These are phyloP conservation scores for Noccaea bulbosa DNA, from an alignment of 345 rosid species.

Conservation along the genomic window DNA sequence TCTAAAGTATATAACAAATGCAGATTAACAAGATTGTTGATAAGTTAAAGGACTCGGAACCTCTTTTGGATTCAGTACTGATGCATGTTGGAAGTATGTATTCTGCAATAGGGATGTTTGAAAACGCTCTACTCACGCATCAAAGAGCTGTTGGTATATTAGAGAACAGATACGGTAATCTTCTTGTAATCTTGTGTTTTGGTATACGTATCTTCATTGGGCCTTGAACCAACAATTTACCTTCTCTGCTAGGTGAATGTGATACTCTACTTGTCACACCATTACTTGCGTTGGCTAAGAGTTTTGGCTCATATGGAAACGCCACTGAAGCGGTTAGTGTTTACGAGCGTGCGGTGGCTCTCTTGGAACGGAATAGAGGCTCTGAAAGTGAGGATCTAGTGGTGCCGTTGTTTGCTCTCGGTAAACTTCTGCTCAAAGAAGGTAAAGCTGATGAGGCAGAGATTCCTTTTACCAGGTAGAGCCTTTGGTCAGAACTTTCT, in stretches of 20 bases:
- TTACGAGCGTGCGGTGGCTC: slow-evolving; percentile 57
- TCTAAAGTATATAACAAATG: slow-evolving; percentile 17
- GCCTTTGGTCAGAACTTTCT: not conserved
- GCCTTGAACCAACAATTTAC: not conserved
- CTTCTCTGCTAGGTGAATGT: slow-evolving; percentile 49
- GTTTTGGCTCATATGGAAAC: slow-evolving; percentile 63
- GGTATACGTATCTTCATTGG: not conserved
- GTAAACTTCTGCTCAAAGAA: slow-evolving; percentile 75
- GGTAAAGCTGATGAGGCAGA: slow-evolving; percentile 73
- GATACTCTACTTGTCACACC: slow-evolving; percentile 68
- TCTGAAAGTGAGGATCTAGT: slow-evolving; percentile 75
- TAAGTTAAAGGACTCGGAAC: slow-evolving; percentile 52
- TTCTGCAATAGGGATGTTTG: slow-evolving; percentile 66
- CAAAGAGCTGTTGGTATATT: slow-evolving; percentile 56
- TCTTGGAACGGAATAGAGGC: slow-evolving; percentile 72
- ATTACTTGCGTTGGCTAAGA: slow-evolving; percentile 81
- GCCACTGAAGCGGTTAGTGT: slow-evolving; percentile 55
- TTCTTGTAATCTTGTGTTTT: not conserved
- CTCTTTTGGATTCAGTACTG: slow-evolving; percentile 72
- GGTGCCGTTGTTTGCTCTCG: slow-evolving; percentile 67
- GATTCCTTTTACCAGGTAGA: slow-evolving; percentile 60
- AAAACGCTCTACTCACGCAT: slow-evolving; percentile 60
- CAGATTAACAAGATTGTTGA: slow-evolving; percentile 72
- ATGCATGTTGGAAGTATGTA: slow-evolving; percentile 85
- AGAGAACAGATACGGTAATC: slow-evolving; percentile 65